These are phyloP conservation scores for Komagataella pseudopastoris DNA, from an alignment of 805 yeast species.

Conservation along the genomic window DNA sequence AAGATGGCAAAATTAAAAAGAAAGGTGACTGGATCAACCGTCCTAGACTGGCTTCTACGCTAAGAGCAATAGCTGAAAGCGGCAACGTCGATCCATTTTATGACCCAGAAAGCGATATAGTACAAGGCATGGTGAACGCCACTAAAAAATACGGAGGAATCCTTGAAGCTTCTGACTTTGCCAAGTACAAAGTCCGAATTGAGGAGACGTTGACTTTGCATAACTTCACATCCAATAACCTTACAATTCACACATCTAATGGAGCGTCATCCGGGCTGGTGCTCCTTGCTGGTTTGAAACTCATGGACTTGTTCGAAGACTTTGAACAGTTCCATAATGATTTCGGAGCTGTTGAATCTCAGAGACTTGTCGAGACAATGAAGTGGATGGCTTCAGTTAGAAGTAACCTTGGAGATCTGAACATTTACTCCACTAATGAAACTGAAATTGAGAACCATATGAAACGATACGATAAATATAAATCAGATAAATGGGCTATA, in stretches of 20 bases:
- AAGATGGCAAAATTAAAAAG: constrained; percentile 17
- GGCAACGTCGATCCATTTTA: constrained; percentile 74
- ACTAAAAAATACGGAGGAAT: constrained; percentile 54
- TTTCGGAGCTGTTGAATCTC: constrained; percentile 35
- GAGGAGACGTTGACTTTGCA: constrained; percentile 29
- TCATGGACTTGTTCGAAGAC: constrained; percentile 34
- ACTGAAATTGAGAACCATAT: constrained; percentile 16
- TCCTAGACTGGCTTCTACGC: constrained; percentile 49
- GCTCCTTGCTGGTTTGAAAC: constrained; percentile 56
- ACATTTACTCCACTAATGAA: constrained; percentile 12
- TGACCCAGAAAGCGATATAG: constrained; percentile 72
- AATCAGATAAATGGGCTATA: constrained; percentile 44
- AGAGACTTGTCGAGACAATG: constrained; percentile 71
- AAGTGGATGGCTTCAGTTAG: constrained; percentile 88
- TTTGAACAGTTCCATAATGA: constrained; percentile 21
- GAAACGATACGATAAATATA: constrained; percentile 27
- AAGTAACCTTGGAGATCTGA: constrained; percentile 68
- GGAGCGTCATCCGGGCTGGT: constrained; percentile 86
- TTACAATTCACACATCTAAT: constrained; percentile 35
- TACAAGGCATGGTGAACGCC: constrained; percentile 36
- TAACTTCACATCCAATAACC: constrained; percentile 12
- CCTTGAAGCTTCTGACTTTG: constrained; percentile 51
- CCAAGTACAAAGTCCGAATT: constrained; percentile 37
- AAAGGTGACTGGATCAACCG: constrained; percentile 53
- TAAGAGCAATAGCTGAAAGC: constrained; percentile 54